Evolutionary conservation across 352 stramenopile species (phyloP).

Genomic region (Albugo laibachii): DNA sequence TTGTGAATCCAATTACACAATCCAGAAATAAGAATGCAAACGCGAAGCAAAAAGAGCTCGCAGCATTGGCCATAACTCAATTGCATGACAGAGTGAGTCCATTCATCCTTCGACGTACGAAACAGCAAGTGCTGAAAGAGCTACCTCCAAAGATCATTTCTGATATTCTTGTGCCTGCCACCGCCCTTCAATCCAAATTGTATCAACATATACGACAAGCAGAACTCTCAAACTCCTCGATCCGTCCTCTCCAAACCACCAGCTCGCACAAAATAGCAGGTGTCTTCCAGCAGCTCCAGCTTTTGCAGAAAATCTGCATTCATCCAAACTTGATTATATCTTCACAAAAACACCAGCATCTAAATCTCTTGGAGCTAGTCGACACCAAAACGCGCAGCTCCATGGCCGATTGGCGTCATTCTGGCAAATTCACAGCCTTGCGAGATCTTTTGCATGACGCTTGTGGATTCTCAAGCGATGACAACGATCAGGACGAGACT

Average conservation of each 20-base stretch:
- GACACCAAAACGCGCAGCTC: not conserved
- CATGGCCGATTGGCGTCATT: slow-evolving; percentile 42
- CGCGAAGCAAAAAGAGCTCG: slow-evolving; percentile 47
- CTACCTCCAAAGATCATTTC: slow-evolving; percentile 95
- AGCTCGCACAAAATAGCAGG: slow-evolving; percentile 1
- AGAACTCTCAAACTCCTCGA: not conserved
- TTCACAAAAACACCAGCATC: not conserved
- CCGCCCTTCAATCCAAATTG: slow-evolving; percentile 46
- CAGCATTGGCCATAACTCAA: slow-evolving; percentile 75
- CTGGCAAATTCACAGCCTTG: slow-evolving; percentile 82
- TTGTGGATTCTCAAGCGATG: slow-evolving; percentile 20
- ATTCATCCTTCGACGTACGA: slow-evolving; percentile 95
- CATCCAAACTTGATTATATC: slow-evolving; percentile 76
- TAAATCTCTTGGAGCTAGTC: not conserved
- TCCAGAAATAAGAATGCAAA: slow-evolving; percentile 38
- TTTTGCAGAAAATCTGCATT: slow-evolving; percentile 88
- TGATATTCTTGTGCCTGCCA: slow-evolving; percentile 80
- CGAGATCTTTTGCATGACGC: slow-evolving; percentile 51
- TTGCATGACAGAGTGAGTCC: slow-evolving; percentile 92
- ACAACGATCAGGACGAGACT: not conserved
- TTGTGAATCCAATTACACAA: slow-evolving; percentile 37
- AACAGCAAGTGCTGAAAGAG: slow-evolving; percentile 89
- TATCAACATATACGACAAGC: not conserved
- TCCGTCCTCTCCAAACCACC: no score
- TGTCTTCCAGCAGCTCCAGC: slow-evolving; percentile 37